These are phyloP conservation scores for Cladosporium sp. DNA, from an alignment of 2,329 filamentous ascomycete species.

Conservation along the genomic window DNA sequence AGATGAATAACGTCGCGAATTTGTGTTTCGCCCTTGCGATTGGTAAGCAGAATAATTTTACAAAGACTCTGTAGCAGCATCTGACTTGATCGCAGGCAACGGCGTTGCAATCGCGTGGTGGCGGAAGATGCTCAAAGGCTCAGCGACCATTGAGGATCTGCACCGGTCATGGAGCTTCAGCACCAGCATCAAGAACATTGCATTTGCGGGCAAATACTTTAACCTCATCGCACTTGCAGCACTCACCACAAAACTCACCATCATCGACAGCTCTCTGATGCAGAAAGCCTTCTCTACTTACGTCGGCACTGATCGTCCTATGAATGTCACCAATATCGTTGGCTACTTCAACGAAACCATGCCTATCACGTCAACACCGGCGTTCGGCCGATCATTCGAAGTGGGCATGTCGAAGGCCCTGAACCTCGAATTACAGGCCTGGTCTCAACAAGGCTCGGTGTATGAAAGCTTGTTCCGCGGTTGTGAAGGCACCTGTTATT, in stretches of 20 bases:
- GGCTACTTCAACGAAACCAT: constrained; percentile 25
- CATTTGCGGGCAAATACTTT: constrained; percentile 28
- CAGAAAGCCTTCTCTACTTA: constrained; percentile 26
- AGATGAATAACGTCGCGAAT: constrained; percentile 26
- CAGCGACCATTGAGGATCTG: constrained; percentile 27
- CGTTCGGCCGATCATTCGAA: not conserved
- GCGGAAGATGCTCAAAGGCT: constrained; percentile 28
- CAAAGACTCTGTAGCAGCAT: not conserved
- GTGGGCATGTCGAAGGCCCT: constrained; percentile 1
- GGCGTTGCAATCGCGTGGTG: constrained; percentile 32
- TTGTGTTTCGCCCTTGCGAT: constrained; percentile 28
- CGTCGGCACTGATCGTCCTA: constrained; percentile 8
- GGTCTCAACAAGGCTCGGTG: constrained; percentile 22
- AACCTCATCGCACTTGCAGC: constrained; percentile 32
- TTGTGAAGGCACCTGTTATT: constrained; percentile 25
- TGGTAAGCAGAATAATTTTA: constrained; percentile 10
- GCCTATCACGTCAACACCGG: constrained; percentile 20
- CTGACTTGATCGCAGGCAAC: constrained; percentile 15
- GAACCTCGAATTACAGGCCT: constrained; percentile 20
- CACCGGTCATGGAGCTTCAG: constrained; percentile 29
- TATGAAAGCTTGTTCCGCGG: constrained; percentile 15
- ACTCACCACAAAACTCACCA: constrained; percentile 29
- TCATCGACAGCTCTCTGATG: constrained; percentile 29
- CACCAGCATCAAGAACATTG: constrained; percentile 25
- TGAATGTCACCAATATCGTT: constrained; percentile 11